phyloP scores from a whole-genome alignment of 148 eudicot species.

The Pharnaceum exiguum region DNA sequence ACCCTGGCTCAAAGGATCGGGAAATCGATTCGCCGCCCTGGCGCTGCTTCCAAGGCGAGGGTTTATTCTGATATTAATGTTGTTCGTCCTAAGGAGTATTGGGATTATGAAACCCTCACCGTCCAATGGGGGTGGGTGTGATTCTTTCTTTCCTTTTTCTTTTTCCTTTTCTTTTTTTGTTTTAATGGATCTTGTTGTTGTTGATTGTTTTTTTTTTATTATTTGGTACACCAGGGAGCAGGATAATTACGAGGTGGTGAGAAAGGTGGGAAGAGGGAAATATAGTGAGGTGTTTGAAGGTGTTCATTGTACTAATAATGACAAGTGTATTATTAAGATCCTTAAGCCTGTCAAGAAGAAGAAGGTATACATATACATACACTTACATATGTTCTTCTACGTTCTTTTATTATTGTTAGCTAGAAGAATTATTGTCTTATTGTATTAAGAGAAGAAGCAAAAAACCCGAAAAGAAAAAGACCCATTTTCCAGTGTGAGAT shows the following conservation, averaged over 20 bases:
- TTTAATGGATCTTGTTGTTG: not conserved
- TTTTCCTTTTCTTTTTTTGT: not conserved
- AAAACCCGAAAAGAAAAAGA: too few species aligned
- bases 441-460: too few species aligned
- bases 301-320: conserved; percentile 60
- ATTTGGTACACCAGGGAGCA: conserved; percentile 50
- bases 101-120: conserved; percentile 84
- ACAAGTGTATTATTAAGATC: conserved; percentile 88
- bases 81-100: conserved; percentile 79
- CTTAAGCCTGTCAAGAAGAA: conserved; percentile 96
- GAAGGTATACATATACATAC: too few species aligned
- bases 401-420: too few species aligned
- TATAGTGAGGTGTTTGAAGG: conserved; percentile 97
- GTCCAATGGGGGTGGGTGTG: conserved; percentile 96
- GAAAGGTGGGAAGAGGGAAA: conserved; percentile 93
- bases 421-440: too few species aligned
- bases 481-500: too few species aligned
- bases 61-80: conserved; percentile 83
- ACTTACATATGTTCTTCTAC: too few species aligned
- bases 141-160: not conserved
- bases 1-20: conserved; percentile 91
- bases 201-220: conserved; percentile 7
- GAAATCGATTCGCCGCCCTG: conserved; percentile 79
- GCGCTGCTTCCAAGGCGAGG: conserved; percentile 85
- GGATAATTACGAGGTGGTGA: conserved; percentile 95